Evolutionary conservation across 768 basidiomycete species (phyloP).

Genomic region (Amanita jacksonii): DNA sequence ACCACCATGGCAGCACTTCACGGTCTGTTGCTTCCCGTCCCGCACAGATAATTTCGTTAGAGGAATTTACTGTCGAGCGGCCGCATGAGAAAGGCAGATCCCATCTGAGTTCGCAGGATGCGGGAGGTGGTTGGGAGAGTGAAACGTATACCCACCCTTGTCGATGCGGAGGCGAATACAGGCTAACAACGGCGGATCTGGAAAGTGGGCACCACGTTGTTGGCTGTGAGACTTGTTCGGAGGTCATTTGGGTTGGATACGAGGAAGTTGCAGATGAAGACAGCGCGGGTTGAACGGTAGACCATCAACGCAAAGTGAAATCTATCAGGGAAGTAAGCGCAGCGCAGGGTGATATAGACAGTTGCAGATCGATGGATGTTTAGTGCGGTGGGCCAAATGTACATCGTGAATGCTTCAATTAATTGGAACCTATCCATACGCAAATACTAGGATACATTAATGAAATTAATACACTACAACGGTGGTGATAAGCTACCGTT

Average conservation of each 20-base stretch:
- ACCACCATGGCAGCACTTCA: background rate
- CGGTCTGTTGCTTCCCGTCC: slow-evolving; percentile 41
- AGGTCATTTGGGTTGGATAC: slow-evolving; percentile 81
- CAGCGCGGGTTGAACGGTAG: too few species aligned
- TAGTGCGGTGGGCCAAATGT: too few species aligned
- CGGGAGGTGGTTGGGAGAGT: background rate
- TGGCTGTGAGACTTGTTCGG: slow-evolving; percentile 69
- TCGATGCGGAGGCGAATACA: slow-evolving; percentile 66
- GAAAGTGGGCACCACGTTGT: slow-evolving; percentile 66
- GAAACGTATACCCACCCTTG: slow-evolving; percentile 48
- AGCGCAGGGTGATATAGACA: too few species aligned
- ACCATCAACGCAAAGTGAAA: too few species aligned
- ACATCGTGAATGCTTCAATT: too few species aligned
- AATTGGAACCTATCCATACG: too few species aligned
- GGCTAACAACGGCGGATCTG: slow-evolving; percentile 47
- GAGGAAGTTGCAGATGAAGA: slow-evolving; percentile 56
- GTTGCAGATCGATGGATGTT: too few species aligned
- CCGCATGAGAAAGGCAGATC: background rate
- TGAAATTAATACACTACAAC: too few species aligned
- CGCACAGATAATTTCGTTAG: slow-evolving; percentile 70
- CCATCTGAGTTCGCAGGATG: slow-evolving; percentile 15
- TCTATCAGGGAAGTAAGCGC: too few species aligned
- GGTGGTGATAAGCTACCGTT: background rate
- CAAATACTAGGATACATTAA: too few species aligned
- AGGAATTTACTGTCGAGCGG: slow-evolving; percentile 45